Percentiles rank a stretch among this genome's conserved stretches.
phyloP scores from a whole-genome alignment of 179 eudicot species.

The Actinidia polygama region DNA sequence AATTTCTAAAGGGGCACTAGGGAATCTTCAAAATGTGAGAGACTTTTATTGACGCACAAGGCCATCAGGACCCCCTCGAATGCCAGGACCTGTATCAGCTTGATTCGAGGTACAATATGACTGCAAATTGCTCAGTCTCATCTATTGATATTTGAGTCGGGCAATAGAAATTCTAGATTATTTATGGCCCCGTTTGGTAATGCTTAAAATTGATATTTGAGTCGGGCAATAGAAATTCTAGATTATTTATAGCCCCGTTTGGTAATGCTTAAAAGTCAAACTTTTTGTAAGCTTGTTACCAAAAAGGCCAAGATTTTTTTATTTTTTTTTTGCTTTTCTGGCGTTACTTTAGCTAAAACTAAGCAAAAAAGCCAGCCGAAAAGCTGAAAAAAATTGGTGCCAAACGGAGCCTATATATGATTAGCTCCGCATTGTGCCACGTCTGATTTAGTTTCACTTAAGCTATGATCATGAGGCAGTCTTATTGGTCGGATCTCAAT shows the following conservation, averaged over 20 bases:
- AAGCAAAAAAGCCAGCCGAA: too few species aligned
- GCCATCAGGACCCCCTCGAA: constrained; percentile 30
- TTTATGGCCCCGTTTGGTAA: too few species aligned
- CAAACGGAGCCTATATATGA: too few species aligned
- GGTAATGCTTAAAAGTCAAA: too few species aligned
- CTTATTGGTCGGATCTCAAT: not conserved
- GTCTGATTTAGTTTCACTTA: not conserved
- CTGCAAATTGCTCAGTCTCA: not conserved
- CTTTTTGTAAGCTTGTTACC: too few species aligned
- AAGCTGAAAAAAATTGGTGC: too few species aligned
- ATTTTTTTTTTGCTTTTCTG: too few species aligned
- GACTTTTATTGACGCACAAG: constrained; percentile 37
- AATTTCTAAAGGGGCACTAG: constrained; percentile 59
- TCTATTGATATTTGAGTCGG: not conserved
- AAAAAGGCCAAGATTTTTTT: too few species aligned
- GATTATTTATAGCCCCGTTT: too few species aligned
- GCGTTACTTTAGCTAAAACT: too few species aligned
- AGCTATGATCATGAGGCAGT: not conserved
- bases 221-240: not conserved
- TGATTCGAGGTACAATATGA: constrained; percentile 11
- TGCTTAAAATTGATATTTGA: not conserved
- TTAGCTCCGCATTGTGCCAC: not conserved
- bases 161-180: not conserved
- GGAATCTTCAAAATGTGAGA: constrained; percentile 58
- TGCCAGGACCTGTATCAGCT: constrained; percentile 16